Evolutionary conservation across 176 grass and related monocot species (phyloP).

Genomic region (Phoenix dactylifera): DNA sequence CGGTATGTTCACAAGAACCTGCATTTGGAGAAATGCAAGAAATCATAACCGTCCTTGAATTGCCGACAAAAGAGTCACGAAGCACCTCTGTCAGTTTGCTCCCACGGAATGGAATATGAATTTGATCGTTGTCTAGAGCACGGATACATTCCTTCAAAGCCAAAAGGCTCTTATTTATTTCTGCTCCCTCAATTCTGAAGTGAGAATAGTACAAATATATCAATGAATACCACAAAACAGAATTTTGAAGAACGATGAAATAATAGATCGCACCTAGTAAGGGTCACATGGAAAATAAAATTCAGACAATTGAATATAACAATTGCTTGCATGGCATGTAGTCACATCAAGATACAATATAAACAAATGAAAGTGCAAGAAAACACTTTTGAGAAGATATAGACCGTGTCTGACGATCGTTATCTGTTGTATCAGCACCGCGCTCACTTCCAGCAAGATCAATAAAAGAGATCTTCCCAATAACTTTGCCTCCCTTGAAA

Average conservation of each 20-base stretch:
- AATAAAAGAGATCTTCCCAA: slow-evolving; percentile 83
- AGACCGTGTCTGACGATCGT: slow-evolving; percentile 60
- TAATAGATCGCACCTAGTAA: no score
- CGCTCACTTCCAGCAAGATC: slow-evolving; percentile 79
- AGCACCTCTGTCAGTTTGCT: slow-evolving; percentile 85
- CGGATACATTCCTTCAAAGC: slow-evolving; percentile 82
- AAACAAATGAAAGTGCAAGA: no score
- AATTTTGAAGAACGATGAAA: no score
- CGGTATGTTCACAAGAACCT: slow-evolving; percentile 66
- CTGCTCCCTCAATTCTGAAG: slow-evolving; percentile 42
- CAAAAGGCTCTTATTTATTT: slow-evolving; percentile 71
- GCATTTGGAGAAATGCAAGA: slow-evolving; percentile 67
- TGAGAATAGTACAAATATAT: background rate
- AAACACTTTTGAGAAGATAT: background rate
- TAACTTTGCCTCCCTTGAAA: slow-evolving; percentile 17
- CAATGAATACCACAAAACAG: slow-evolving; percentile 3
- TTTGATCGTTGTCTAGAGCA: slow-evolving; percentile 74
- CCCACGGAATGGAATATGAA: slow-evolving; percentile 75
- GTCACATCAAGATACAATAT: no score
- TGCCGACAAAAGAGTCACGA: slow-evolving; percentile 68
- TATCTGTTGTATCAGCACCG: slow-evolving; percentile 59
- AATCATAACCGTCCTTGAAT: slow-evolving; percentile 72
- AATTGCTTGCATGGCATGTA: no score
- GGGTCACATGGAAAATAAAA: background rate
- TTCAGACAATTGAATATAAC: background rate